Evolutionary conservation across 2,329 filamentous ascomycete species (phyloP).

Genomic region (Passalora sequoiae): DNA sequence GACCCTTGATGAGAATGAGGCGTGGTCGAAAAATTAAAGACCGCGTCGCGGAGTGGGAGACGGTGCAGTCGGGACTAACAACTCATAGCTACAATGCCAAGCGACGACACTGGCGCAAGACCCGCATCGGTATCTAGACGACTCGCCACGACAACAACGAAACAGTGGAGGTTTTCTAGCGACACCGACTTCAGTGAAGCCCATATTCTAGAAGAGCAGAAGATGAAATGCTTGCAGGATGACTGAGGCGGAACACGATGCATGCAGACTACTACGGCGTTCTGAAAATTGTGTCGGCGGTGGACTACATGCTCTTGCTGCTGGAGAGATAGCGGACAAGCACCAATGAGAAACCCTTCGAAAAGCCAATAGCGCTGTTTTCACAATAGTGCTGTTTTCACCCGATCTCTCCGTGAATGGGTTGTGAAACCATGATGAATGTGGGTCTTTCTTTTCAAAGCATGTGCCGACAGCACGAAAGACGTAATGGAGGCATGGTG

Average conservation of each 20-base stretch:
- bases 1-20: slow-evolving; percentile 1
- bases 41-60: slow-evolving; percentile 3
- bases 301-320: slow-evolving; percentile 12
- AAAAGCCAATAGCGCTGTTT: too few species aligned
- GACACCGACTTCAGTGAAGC: slow-evolving; percentile 11
- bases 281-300: slow-evolving; percentile 15
- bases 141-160: slow-evolving; percentile 37
- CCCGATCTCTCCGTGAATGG: too few species aligned
- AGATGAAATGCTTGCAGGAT: slow-evolving; percentile 14
- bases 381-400: too few species aligned
- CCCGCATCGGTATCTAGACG: slow-evolving; percentile 93
- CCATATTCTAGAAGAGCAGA: too few species aligned
- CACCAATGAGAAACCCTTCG: slow-evolving; percentile 24
- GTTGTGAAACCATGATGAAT: too few species aligned
- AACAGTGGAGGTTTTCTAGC: slow-evolving; percentile 6
- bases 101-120: slow-evolving; percentile 99
- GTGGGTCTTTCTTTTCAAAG: too few species aligned
- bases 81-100: slow-evolving; percentile 92
- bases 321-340: slow-evolving; percentile 21
- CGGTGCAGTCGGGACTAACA: slow-evolving; percentile 4
- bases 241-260: slow-evolving; percentile 13
- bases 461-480: too few species aligned
- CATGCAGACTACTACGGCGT: too few species aligned
- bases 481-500: too few species aligned
- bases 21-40: background rate